Conservation (phyloP, 2,329 filamentous ascomycete genomes). For the Trichoderma koningii region DNA sequence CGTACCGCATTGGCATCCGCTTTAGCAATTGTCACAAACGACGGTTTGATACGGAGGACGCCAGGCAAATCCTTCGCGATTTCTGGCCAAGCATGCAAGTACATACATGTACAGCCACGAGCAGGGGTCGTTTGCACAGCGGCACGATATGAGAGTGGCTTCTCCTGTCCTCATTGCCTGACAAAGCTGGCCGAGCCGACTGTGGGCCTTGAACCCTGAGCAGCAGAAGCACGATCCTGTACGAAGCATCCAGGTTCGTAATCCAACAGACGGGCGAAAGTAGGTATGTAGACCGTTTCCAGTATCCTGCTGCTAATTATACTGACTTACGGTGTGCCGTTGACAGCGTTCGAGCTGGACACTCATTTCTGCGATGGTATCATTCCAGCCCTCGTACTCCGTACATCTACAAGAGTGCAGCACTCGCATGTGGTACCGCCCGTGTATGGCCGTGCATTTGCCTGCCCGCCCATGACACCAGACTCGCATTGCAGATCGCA, state of each 20-base stretch:
- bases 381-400: too few species aligned
- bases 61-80: conserved; percentile 5
- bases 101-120: not conserved
- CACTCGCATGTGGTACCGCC: not conserved
- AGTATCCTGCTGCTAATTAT: not conserved
- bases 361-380: too few species aligned
- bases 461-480: not conserved
- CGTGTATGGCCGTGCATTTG: not conserved
- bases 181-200: not conserved
- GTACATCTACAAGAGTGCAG: not conserved
- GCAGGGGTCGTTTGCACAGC: not conserved
- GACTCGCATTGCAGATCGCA: not conserved
- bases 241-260: not conserved
- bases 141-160: conserved; percentile 1
- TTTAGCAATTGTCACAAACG: conserved; percentile 2
- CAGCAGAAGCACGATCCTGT: conserved; percentile 10
- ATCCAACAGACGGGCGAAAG: not conserved
- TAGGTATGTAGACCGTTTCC: not conserved
- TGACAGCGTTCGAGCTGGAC: too few species aligned
- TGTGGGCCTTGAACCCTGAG: conserved; percentile 7
- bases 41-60: not conserved
- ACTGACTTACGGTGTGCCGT: too few species aligned
- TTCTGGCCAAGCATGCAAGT: not conserved
- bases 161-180: not conserved
- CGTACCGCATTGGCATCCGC: conserved; percentile 9